phyloP scores from a whole-genome alignment of 805 yeast genomes.

The Pichia occidentalis region DNA sequence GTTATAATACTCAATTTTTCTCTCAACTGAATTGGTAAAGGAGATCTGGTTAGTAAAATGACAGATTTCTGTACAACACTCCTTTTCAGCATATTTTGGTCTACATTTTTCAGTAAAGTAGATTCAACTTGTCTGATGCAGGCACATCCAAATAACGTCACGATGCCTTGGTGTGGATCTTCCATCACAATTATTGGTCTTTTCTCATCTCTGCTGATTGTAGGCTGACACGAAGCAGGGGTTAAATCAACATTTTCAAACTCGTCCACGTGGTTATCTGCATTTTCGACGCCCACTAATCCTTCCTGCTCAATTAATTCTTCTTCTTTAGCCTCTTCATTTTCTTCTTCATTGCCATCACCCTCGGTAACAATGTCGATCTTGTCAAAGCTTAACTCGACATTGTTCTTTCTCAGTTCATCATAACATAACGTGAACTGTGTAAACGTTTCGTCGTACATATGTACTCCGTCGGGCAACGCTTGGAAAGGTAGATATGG shows the following conservation, averaged over 20 bases:
- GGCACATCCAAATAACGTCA: constrained; percentile 89
- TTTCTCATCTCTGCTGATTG: too few relatives aligned
- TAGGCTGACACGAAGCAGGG: too few relatives aligned
- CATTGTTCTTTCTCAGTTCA: constrained; percentile 39
- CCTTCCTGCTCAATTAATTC: too few relatives aligned
- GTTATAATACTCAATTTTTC: constrained; percentile 90
- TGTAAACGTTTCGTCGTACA: constrained; percentile 88
- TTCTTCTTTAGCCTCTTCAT: neutral
- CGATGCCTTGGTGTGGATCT: constrained; percentile 28
- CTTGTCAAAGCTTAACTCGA: constrained; percentile 36
- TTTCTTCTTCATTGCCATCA: neutral
- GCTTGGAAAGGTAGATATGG: constrained; percentile 91
- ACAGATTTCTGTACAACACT: constrained; percentile 88
- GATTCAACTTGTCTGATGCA: constrained; percentile 81
- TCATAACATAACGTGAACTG: constrained; percentile 80
- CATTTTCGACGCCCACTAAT: constrained; percentile 4
- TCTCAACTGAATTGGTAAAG: constrained; percentile 80
- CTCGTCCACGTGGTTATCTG: constrained; percentile 17
- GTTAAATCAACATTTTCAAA: constrained; percentile 1
- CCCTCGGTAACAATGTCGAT: constrained; percentile 1
- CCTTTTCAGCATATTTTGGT: constrained; percentile 34
- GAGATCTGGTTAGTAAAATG: constrained; percentile 74
- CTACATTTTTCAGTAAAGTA: constrained; percentile 41
- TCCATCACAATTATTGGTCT: constrained; percentile 6
- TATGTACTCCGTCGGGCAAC: constrained; percentile 91